phyloP scores from a whole-genome alignment of 352 stramenopile genomes.

The Blastocystis sp. region DNA sequence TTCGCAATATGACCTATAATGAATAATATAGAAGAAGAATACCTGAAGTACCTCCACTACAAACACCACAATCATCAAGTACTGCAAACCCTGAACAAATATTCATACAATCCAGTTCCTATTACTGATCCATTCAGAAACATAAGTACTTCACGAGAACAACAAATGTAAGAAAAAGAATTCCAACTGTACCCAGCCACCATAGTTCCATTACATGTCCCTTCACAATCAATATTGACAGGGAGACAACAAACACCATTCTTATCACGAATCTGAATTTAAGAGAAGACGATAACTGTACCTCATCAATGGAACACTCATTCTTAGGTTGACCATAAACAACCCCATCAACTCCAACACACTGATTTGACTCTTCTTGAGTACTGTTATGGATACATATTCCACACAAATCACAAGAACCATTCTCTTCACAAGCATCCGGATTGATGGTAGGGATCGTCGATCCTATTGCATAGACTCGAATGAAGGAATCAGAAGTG shows the following conservation, averaged over 20 bases:
- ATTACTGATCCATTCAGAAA: neutral
- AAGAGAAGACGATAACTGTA: neutral
- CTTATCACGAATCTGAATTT: neutral
- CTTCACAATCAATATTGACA: neutral
- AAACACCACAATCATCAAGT: conserved; percentile 22
- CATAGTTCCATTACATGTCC: neutral
- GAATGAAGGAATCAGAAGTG: neutral
- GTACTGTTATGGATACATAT: neutral
- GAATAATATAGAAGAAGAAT: neutral
- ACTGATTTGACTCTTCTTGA: neutral
- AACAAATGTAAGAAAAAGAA: neutral
- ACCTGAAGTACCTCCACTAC: conserved; percentile 42
- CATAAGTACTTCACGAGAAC: neutral
- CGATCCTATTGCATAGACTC: neutral
- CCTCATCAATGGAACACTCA: neutral
- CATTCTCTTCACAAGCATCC: neutral
- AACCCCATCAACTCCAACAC: neutral
- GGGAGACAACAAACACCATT: neutral
- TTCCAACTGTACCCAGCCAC: neutral
- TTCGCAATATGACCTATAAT: conserved; percentile 13
- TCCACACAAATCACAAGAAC: neutral
- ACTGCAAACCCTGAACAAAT: neutral
- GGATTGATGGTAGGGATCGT: neutral
- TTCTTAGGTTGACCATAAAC: neutral
- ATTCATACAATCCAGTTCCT: conserved; percentile 17